These are phyloP conservation scores for Fusarium burgessii DNA, from an alignment of 2,329 filamentous ascomycete species.

Conservation along the genomic window DNA sequence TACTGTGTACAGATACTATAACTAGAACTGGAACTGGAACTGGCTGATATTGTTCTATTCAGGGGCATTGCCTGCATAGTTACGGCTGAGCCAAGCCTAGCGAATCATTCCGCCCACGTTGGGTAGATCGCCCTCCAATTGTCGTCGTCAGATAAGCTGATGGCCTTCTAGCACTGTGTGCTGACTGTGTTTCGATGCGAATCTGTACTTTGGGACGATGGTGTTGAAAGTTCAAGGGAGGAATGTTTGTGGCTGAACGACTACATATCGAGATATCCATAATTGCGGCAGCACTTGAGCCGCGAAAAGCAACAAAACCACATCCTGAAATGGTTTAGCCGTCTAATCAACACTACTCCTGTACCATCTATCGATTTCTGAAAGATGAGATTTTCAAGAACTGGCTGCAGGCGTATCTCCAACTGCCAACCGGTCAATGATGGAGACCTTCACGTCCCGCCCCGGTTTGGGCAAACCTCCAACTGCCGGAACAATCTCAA, in stretches of 20 bases:
- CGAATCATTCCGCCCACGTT: slow-evolving; percentile 54
- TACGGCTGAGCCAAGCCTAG: slow-evolving; percentile 35
- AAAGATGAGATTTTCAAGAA: not conserved
- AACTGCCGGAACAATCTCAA: slow-evolving; percentile 6
- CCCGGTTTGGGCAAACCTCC: slow-evolving; percentile 1
- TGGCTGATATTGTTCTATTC: slow-evolving; percentile 39
- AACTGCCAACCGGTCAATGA: not conserved
- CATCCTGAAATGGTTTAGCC: not conserved
- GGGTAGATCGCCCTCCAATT: slow-evolving; percentile 40
- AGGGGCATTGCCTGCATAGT: slow-evolving; percentile 32
- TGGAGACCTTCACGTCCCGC: not conserved
- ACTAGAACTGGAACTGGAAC: slow-evolving; percentile 13
- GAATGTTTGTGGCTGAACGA: slow-evolving; percentile 28
- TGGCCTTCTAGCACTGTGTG: slow-evolving; percentile 29
- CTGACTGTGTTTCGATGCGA: slow-evolving; percentile 19
- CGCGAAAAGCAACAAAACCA: not conserved
- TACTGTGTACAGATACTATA: slow-evolving; percentile 29
- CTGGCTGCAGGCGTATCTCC: not conserved
- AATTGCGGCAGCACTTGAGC: too few relatives aligned
- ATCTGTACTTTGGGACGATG: slow-evolving; percentile 19
- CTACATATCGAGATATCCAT: not conserved
- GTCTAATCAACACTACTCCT: not conserved
- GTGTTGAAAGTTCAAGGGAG: slow-evolving; percentile 22
- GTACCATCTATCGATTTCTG: not conserved
- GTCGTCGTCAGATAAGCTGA: slow-evolving; percentile 36